Conservation (phyloP, 768 basidiomycete species). For the Cyclocybe cylindracea region DNA sequence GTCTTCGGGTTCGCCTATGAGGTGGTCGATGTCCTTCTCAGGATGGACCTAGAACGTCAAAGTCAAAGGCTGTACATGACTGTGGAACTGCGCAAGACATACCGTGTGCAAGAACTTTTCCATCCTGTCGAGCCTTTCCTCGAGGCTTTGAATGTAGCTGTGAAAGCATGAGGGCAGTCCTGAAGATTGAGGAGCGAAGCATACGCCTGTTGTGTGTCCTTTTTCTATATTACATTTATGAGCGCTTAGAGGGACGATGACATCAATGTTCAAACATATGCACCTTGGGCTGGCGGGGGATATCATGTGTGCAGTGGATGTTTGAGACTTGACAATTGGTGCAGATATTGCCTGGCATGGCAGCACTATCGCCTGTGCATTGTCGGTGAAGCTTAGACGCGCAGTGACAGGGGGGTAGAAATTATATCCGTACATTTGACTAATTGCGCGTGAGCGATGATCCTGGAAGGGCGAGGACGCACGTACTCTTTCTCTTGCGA, state of each 20-base stretch:
- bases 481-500: slow-evolving; percentile 42
- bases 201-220: slow-evolving; percentile 37
- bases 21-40: slow-evolving; percentile 20
- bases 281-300: slow-evolving; percentile 52
- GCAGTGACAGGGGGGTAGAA: too few relatives aligned
- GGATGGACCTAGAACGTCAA: slow-evolving; percentile 16
- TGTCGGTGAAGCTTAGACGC: too few relatives aligned
- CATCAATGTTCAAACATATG: slow-evolving; percentile 9
- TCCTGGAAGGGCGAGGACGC: not conserved
- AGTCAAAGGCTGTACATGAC: not conserved
- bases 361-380: slow-evolving; percentile 57
- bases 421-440: slow-evolving; percentile 37
- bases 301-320: slow-evolving; percentile 55
- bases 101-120: slow-evolving; percentile 28
- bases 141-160: slow-evolving; percentile 31
- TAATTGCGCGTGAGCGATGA: slow-evolving; percentile 14
- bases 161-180: not conserved
- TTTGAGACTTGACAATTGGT: slow-evolving; percentile 54
- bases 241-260: not conserved
- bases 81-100: slow-evolving; percentile 1
- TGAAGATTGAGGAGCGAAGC: not conserved
- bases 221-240: slow-evolving; percentile 17
- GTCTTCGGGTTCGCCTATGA: slow-evolving; percentile 1
- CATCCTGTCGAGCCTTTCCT: slow-evolving; percentile 30
- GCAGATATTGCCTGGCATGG: slow-evolving; percentile 54